Base-by-base conservation (phyloP, 2,329 filamentous ascomycete genomes). In the Hypoxylon sp. region DNA sequence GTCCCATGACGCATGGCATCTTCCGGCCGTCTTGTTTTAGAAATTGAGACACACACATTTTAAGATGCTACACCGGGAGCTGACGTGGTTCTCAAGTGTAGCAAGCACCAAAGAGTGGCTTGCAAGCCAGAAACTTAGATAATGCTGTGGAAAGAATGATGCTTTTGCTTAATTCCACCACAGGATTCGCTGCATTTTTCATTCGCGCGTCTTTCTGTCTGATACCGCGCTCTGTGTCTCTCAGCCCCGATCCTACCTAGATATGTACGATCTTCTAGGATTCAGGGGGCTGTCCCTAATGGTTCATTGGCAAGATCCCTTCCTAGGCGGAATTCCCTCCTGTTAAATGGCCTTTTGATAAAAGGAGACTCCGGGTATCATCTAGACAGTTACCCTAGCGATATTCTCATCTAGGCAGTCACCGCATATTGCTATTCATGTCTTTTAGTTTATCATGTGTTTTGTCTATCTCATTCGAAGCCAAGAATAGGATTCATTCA, bases 41-140 rank as follows among this genome's bases (percentile, higher is more conserved):
- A 11, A 14, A 40, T 30, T 55, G 33, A 61, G 50, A 60, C 61
- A 59, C 7, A 11, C 17, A 14, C 57, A 64, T 61, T 42, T 17
- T 40, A 68, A 44, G 53, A 17, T 49, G n/a, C 13, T 31, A 54
- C 35, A 13, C 11, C 27, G 37, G 40, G 31, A 20, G 20, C 5
- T 35, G 20, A 40, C 51, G 14, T 37, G 30, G 53, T 63, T 55
- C 40, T 17, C 17, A 48, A 33, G 54, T 8, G 27, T 58, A 14
- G 35, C 49, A 40, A 49, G 37, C 14, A 31, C 22, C 33, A n/a
- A 31, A 40, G 17, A 50, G 42, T 70, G 64, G 61, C 68, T 60
- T 64, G 48, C 22, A 40, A n/a, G 37, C 64, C 60, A 62, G 57
- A 65, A 40, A 35, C 68, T 46, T 42, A 62, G 68, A 68, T 61